Conservation (phyloP, 306 rosid genomes). For the Trifolium fragiferum region DNA sequence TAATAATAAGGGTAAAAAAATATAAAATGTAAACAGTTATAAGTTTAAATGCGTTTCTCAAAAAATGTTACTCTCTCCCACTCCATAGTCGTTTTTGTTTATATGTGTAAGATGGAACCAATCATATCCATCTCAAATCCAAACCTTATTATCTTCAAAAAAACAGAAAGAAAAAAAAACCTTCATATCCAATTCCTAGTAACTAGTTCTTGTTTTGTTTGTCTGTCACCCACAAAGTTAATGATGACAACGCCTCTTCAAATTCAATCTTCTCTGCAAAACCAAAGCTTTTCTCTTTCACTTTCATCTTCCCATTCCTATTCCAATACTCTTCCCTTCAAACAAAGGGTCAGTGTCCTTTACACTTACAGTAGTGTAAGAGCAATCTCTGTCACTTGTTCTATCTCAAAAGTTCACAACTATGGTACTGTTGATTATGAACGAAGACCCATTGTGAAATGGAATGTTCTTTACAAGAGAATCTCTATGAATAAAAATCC, state of each 20-base stretch:
- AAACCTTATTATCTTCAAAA: too few species aligned
- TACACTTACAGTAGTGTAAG: background rate
- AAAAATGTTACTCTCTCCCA: too few species aligned
- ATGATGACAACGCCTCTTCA: slow-evolving; percentile 52
- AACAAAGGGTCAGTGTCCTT: background rate
- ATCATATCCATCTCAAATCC: too few species aligned
- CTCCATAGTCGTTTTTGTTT: too few species aligned
- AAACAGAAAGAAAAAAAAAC: too few species aligned
- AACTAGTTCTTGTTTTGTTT: too few species aligned
- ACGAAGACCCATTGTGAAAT: slow-evolving; percentile 62
- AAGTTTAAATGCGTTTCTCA: too few species aligned
- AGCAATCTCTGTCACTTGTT: slow-evolving; percentile 50
- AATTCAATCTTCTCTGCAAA: slow-evolving; percentile 51
- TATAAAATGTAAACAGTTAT: too few species aligned
- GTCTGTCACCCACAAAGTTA: background rate
- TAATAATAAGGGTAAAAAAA: too few species aligned
- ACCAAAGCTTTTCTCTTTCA: slow-evolving; percentile 46
- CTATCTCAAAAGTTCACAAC: slow-evolving; percentile 65
- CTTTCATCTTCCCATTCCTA: slow-evolving; percentile 60
- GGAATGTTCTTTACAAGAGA: slow-evolving; percentile 70
- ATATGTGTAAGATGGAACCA: too few species aligned
- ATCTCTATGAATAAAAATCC: slow-evolving; percentile 66
- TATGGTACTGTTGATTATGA: slow-evolving; percentile 79
- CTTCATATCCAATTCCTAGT: too few species aligned
- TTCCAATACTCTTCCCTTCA: slow-evolving; percentile 42